Conservation (phyloP, 345 rosid species). For the Cardiospermum halicacabum region DNA sequence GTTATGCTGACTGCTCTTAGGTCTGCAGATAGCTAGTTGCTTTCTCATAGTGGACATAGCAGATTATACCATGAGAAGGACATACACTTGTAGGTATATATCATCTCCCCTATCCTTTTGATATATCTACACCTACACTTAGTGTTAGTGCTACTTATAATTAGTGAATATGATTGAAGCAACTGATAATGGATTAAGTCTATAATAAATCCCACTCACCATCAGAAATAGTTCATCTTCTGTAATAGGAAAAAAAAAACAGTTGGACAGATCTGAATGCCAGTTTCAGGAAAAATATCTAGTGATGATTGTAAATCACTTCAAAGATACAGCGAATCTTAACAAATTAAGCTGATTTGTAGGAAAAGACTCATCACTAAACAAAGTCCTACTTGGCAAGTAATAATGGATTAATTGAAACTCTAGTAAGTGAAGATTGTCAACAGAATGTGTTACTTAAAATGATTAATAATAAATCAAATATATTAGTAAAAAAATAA, state of each 20-base stretch:
- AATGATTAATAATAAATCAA: no score
- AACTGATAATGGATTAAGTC: slow-evolving; percentile 2
- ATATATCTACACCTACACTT: neutral
- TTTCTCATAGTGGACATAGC: slow-evolving; percentile 2
- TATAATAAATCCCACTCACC: no score
- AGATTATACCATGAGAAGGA: neutral
- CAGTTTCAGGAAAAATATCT: neutral
- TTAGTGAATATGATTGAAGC: neutral
- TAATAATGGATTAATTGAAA: neutral
- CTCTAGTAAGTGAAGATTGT: neutral
- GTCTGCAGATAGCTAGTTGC: neutral
- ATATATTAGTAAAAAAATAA: no score
- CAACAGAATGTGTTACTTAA: no score
- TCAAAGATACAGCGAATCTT: neutral
- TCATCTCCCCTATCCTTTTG: neutral
- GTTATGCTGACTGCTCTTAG: neutral
- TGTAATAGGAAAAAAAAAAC: neutral
- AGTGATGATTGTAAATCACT: neutral
- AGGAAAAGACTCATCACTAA: neutral
- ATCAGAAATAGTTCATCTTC: neutral
- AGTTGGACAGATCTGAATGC: neutral
- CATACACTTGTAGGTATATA: neutral
- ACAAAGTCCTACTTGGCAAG: neutral
- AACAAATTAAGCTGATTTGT: neutral
- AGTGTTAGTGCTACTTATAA: slow-evolving; percentile 6